phyloP scores from a whole-genome alignment of 2,329 filamentous ascomycete genomes.

The Stachybotrys echinatus region DNA sequence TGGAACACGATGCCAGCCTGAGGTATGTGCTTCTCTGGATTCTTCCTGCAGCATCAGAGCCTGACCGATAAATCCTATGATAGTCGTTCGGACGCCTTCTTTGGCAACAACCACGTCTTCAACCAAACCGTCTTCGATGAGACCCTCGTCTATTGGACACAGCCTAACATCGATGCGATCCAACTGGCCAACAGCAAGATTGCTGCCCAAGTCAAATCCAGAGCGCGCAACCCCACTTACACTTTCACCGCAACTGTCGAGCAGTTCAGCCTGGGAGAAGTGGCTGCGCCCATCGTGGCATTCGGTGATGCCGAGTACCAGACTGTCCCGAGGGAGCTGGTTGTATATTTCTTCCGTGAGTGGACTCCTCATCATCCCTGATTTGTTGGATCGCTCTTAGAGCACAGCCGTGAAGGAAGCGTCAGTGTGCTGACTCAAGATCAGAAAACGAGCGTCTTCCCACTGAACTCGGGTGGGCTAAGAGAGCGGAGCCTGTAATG shows the following conservation, averaged over 20 bases:
- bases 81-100: slow-evolving; percentile 41
- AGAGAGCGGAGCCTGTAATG: slow-evolving; percentile 1
- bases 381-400: too few relatives aligned
- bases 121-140: slow-evolving; percentile 45
- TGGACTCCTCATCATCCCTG: neutral
- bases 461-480: slow-evolving; percentile 4
- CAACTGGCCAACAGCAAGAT: slow-evolving; percentile 41
- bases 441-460: slow-evolving; percentile 6
- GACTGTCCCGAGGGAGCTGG: slow-evolving; percentile 30
- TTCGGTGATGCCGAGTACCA: slow-evolving; percentile 37
- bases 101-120: slow-evolving; percentile 47
- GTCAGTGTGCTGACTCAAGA: neutral
- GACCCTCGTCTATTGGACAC: slow-evolving; percentile 39
- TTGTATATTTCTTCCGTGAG: slow-evolving; percentile 42
- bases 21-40: slow-evolving; percentile 18
- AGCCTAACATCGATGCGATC: slow-evolving; percentile 28
- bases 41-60: too few relatives aligned
- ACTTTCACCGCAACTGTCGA: slow-evolving; percentile 35
- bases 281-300: slow-evolving; percentile 42
- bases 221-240: slow-evolving; percentile 42
- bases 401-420: too few relatives aligned
- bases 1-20: slow-evolving; percentile 44
- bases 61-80: neutral
- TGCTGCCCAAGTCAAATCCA: slow-evolving; percentile 36
- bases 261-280: slow-evolving; percentile 43